Evolutionary conservation across 768 basidiomycete genomes (phyloP), one percentile per base, ranked within the genome.

Genomic region (Lactifluus echinatus): DNA sequence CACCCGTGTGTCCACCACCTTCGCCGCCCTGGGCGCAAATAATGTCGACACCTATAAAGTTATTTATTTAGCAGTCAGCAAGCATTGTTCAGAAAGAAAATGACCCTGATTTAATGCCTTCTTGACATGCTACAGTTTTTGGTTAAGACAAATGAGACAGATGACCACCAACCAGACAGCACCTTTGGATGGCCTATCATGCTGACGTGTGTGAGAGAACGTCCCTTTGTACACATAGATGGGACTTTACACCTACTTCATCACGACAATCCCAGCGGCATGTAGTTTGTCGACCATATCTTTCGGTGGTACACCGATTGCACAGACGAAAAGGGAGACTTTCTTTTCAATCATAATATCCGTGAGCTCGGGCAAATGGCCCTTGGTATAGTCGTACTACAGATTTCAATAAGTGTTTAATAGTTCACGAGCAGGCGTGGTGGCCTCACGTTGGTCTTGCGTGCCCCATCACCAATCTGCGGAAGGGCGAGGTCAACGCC

Each of bases 21-120:
- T 92, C 90, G 17, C 88, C 89, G 33, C 86, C 87, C 68, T 89
- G 89, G 1, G 88, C 90, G 66, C 91, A 90, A 46, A 94, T 91
- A 59, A 93, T 81, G 64, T 94, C 91, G 15, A 92, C 89, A n/a
- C 90, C 89, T 78, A 26, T 26, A 53, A 2, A 26, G 19, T 0
- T 24, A 12, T 10, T 34, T 23, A 7, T 2, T 36, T n/a, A 8
- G 14, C n/a, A 6, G 51, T 43, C 14, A 23, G 31, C n/a, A 1
- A 15, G 12, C 11, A 17, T 36, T n/a, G 29, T 8, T 15, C 8
- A 42, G 21, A 21, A 23, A 15, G 19, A 34, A 49, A 10, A 60
- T 53, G 43, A 79, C 84, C 87, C 69, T 83, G 84, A 8, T 82
- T 86, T 8, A 93, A 76, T 5, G 85, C 87, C 70, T 87, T 87